Evolutionary conservation across 2,329 filamentous ascomycete genomes (phyloP), one percentile per base, ranked within the genome.

Genomic region (Colletotrichum sp.): DNA sequence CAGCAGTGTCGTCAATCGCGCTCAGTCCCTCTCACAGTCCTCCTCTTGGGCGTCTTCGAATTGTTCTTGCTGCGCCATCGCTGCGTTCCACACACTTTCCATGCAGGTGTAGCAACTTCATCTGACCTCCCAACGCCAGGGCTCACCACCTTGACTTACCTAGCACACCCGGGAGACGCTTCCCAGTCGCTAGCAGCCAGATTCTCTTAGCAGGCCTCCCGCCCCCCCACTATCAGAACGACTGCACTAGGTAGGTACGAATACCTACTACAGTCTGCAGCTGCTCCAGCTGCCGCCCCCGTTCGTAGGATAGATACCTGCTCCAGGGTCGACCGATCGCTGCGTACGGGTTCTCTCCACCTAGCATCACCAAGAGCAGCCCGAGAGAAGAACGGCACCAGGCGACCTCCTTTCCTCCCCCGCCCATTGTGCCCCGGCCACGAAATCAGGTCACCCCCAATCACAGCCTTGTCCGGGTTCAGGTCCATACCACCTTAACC

Each of bases 41-140:
- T 48, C 67, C 13, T 36, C 43, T 16, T 30, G 16, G 21, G 34
- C 30, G 36, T 70, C 38, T 62, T 71, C 38, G 32, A 58, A 60
- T 36, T 68, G 32, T 68, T 71, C 48, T 34, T 58, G 60, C 52
- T 58, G 62, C 52, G 32, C 65, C 65, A 48, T 21, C 48, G 61
- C 34, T 28, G 43, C 28, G 58, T 71, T 74, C 66, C 67, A 74
- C 66, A 58, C 34, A 48, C 69, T 74, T 74, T 71, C 71, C 30
- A 58, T 66, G 58, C 56, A 73, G 36, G 24, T 67, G 55, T 66
- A 60, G 68, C 69, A 75, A 75, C 52, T 75, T 75, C 61, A 67
- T 74, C 71, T 62, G 72, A 75, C 72, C 72, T 66, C 15, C 43
- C 18, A 67, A 74, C 68, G 69, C 72, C 66, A 72, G 61, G 55